Conservation (phyloP, 2,329 filamentous ascomycete genomes). For the Capronia americana region DNA sequence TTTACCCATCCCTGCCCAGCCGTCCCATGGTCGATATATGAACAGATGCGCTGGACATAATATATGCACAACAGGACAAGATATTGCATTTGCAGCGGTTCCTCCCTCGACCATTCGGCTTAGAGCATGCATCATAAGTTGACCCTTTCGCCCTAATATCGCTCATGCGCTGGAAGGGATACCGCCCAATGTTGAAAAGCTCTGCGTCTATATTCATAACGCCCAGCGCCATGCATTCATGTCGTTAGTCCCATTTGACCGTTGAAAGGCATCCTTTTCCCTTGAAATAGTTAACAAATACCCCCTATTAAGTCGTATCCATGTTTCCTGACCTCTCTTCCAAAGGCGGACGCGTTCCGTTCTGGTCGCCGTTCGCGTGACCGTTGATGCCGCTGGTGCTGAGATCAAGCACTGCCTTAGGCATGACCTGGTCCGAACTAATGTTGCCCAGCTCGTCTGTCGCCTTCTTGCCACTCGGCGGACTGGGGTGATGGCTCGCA, state of each 20-base stretch:
- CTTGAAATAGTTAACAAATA: not conserved
- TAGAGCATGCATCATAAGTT: not conserved
- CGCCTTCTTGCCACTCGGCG: constrained; percentile 33
- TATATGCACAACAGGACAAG: not conserved
- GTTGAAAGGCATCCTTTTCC: not conserved
- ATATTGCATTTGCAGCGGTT: not conserved
- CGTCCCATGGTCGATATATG: not conserved
- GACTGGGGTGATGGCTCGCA: constrained; percentile 13
- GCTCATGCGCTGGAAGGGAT: not conserved
- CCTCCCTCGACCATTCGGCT: not conserved
- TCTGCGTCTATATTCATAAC: constrained; percentile 16
- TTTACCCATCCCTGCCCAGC: not conserved
- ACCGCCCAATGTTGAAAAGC: not conserved
- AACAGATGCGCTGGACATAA: not conserved
- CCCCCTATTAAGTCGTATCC: not conserved
- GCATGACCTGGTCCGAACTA: constrained; percentile 29
- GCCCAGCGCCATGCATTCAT: constrained; percentile 15
- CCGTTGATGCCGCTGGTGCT: constrained; percentile 19
- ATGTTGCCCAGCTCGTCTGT: constrained; percentile 36
- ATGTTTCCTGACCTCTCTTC: not conserved
- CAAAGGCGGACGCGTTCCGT: not conserved
- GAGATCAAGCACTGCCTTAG: constrained; percentile 13
- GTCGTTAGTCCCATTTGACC: not conserved
- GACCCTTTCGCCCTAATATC: not conserved
- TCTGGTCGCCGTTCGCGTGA: not conserved